Base-by-base conservation (phyloP, 2,329 filamentous ascomycete genomes). In the Nannizziopsis barbatae region DNA sequence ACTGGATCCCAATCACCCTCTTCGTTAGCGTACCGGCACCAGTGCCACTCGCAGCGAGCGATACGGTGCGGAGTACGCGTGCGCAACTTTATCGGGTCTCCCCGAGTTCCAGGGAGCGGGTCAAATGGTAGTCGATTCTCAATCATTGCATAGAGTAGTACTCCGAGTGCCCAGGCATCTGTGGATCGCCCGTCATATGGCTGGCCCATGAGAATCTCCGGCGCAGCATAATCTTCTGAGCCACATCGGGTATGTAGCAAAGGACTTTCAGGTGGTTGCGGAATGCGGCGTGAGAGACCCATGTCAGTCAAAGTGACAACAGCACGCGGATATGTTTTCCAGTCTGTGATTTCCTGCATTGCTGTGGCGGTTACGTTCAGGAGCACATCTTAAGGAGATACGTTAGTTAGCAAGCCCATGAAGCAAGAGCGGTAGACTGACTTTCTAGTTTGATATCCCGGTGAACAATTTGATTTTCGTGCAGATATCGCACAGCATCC, bases 361-460 rank as follows among this genome's bases (percentile, higher is more conserved):
- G 85, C 78, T 22, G 76, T 62, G 3, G 78, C 71, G 0, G 84
- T 79, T 42, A 95, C 74, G 62, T 95, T 96, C 59, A 96, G 84
- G 27, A 98, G 80, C 37, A 95, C 86, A 65, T 96, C 87, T 93
- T 60, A 20, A 42, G 18, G 35, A 47, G 39, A 27, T 20, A n/a
- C n/a, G n/a, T 41, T 53, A 46, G 57, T 63, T 41, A 57, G 55
- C 45, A 47, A 50, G 47, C n/a, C 47, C 15, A 32, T 17, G 18
- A 18, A 40, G 20, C 18, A 14, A 35, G 58, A 50, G 48, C n/a
- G 15, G 32, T 7, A 12, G 37, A 48, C 81, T 68, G 76, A 92
- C 86, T 98, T 73, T 98, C 92, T 51, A 98, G 81, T 70, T 98
- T 98, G 67, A 98, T 93, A 65, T 98, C 92, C 52, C 92, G 81